Evolutionary conservation across 169 alveolate species (phyloP), one percentile per base, ranked within the genome.

Genomic region (Plasmodium billcollinsi): DNA sequence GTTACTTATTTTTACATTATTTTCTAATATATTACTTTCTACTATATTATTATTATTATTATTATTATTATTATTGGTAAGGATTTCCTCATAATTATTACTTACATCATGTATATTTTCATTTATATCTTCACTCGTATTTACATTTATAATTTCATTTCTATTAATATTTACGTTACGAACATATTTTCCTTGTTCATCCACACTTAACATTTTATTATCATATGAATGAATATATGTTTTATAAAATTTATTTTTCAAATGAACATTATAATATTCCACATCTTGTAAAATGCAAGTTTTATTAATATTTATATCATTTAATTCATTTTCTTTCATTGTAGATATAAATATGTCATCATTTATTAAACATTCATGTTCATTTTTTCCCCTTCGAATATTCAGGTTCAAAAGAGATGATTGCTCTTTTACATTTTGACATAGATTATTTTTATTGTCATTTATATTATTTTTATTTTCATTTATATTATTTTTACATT

Each of bases 221-320:
- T 56, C 86, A 4, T 80, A 45, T 7, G 67, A 65, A 49, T 67
- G 83, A 11, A 67, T 11, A 67, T 29, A 21, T 15, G 67, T 29
- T 18, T 20, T 67, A 7, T 80, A 54, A 49, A 45, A 80, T 67
- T 80, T 58, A 21, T 67, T 66, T 67, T 56, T 49, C 62, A 50
- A 45, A 49, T 73, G 56, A 3, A 54, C 29, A 26, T 67, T 80
- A 62, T 21, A 29, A 24, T 39, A 39, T 80, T 80, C 90, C 50
- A 69, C 24, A 69, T 80, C 90, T 7, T 61, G 67, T 39, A 39
- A 39, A n/a, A 0, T 67, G 8, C 14, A n/a, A 7, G 21, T 63
- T 63, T 20, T 20, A 63, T 24, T 15, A 8, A 8, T 20, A 18
- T 18, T n/a, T 5, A 58, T 14, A 9, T 58, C 2, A n/a, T n/a